Evolutionary conservation across 2,329 filamentous ascomycete genomes (phyloP).

Genomic region (Ceratocystis smalleyi): DNA sequence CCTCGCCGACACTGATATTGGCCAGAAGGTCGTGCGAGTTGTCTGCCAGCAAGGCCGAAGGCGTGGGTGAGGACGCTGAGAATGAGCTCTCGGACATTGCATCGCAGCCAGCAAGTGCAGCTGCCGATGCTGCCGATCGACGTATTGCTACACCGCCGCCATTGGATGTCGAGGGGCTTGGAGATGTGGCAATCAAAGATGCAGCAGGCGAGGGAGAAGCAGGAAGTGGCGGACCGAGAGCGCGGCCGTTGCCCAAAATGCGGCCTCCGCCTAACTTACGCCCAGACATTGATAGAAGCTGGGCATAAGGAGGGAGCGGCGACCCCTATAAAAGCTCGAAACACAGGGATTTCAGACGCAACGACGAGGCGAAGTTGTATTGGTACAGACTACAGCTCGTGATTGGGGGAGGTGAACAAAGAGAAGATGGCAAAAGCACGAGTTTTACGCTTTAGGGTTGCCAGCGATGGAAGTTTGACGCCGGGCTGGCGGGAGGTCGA

Average conservation of each 20-base stretch:
- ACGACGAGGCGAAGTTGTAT: not conserved
- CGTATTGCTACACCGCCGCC: slow-evolving; percentile 1
- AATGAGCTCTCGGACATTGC: slow-evolving; percentile 5
- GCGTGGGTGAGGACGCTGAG: slow-evolving; percentile 53
- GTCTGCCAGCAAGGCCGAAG: slow-evolving; percentile 48
- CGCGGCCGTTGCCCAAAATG: slow-evolving; percentile 73
- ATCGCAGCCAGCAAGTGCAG: not conserved
- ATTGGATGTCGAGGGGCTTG: slow-evolving; percentile 5
- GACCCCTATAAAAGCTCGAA: not conserved
- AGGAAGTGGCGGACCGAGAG: slow-evolving; percentile 48
- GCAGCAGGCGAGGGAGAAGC: slow-evolving; percentile 29
- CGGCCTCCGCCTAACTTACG: slow-evolving; percentile 84
- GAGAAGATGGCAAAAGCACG: no score
- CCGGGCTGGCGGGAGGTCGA: no score
- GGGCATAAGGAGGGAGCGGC: slow-evolving; percentile 7
- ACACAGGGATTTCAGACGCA: not conserved
- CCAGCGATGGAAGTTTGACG: no score
- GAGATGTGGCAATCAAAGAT: slow-evolving; percentile 19
- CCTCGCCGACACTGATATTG: slow-evolving; percentile 55
- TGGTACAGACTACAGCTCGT: not conserved
- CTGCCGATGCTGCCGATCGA: not conserved
- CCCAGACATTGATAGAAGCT: slow-evolving; percentile 46
- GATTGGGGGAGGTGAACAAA: no score
- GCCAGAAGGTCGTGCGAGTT: slow-evolving; percentile 65
- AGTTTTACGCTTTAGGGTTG: no score